A percentile compares a stretch with the other conserved stretches of the same genome.
phyloP scores from a whole-genome alignment of 345 rosid genomes.

The Citrus sp. region DNA sequence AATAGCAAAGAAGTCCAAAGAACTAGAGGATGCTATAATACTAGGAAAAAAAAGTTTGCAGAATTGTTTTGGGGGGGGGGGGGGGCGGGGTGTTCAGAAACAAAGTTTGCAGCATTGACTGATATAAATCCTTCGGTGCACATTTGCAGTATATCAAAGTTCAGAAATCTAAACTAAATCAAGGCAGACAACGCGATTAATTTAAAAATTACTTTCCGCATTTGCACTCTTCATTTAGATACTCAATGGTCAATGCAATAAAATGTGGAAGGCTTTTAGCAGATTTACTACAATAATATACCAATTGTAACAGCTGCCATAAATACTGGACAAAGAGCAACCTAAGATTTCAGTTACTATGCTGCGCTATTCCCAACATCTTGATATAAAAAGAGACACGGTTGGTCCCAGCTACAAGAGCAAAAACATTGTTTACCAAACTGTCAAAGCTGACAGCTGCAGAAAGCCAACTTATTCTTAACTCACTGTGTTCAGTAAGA shows the following conservation, averaged over 20 bases:
- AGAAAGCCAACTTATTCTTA: neutral
- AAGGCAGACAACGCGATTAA: neutral
- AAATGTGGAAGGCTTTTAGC: neutral
- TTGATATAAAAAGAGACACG: neutral
- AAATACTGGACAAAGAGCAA: neutral
- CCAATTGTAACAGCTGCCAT: neutral
- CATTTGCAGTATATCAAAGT: neutral
- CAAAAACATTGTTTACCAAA: neutral
- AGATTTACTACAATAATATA: neutral
- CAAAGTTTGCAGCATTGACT: neutral
- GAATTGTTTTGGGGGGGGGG: too few species aligned
- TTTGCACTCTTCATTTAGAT: neutral
- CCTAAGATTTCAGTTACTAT: neutral
- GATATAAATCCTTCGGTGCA: neutral
- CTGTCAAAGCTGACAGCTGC: neutral
- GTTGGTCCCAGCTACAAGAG: neutral
- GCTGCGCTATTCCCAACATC: neutral
- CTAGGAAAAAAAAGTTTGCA: neutral
- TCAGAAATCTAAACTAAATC: neutral
- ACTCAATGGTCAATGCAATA: neutral
- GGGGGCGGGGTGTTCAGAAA: neutral
- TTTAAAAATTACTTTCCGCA: neutral
- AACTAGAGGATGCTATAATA: neutral
- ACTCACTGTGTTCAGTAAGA: neutral
- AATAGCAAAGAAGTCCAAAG: neutral